These are phyloP conservation scores for Berkeleyomyces basicola DNA, from an alignment of 2,329 filamentous ascomycete genomes.

Conservation along the genomic window DNA sequence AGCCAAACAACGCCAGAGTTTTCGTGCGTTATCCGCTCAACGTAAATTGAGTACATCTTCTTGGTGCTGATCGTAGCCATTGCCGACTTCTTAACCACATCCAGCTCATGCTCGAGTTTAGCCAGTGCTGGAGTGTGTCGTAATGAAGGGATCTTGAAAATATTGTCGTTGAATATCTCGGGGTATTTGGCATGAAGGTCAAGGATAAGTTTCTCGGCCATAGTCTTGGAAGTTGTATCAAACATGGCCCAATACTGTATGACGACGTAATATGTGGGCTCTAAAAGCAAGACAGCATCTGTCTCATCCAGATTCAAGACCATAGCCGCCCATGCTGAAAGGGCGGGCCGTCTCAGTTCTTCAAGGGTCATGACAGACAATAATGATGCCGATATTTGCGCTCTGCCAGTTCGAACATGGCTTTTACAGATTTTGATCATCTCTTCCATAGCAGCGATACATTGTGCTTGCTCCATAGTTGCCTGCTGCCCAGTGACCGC, in stretches of 20 bases:
- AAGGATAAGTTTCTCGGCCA: constrained; percentile 45
- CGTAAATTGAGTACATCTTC: constrained; percentile 38
- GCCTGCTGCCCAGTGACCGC: constrained; percentile 34
- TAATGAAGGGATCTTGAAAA: constrained; percentile 65
- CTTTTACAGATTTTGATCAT: constrained; percentile 64
- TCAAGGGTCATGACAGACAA: constrained; percentile 64
- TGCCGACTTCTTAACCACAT: constrained; percentile 25
- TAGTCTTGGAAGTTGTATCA: constrained; percentile 39
- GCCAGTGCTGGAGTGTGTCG: constrained; percentile 51
- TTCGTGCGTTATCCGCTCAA: constrained; percentile 61
- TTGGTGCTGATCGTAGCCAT: constrained; percentile 24
- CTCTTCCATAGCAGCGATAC: constrained; percentile 70
- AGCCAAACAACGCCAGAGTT: constrained; percentile 73
- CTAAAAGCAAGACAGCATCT: constrained; percentile 63
- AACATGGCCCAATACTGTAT: constrained; percentile 63
- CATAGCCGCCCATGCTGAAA: constrained; percentile 71
- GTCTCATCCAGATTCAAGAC: constrained; percentile 58
- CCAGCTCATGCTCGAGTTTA: constrained; percentile 48
- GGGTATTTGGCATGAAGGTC: constrained; percentile 48
- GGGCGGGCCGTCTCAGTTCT: constrained; percentile 60
- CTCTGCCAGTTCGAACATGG: constrained; percentile 62
- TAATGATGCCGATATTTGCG: constrained; percentile 89
- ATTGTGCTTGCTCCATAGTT: constrained; percentile 54
- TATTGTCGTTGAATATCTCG: constrained; percentile 44
- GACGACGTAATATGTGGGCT: constrained; percentile 80